Conservation (phyloP, 2,329 filamentous ascomycete genomes). For the Penicillium janthinellum region DNA sequence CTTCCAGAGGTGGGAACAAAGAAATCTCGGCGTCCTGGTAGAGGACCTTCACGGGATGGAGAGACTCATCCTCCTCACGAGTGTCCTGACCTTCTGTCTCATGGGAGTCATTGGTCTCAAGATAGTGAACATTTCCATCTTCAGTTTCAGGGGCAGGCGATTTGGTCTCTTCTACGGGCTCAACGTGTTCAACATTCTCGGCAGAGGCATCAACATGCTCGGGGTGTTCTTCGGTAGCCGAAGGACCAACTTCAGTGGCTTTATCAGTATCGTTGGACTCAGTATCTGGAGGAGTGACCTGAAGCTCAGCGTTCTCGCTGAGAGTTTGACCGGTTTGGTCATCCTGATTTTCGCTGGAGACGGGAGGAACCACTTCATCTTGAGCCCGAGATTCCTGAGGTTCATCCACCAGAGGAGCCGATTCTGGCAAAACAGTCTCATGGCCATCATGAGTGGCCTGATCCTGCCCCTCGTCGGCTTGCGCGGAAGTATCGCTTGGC, state of each 20-base stretch:
- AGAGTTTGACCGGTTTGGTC: background rate
- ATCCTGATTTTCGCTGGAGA: background rate
- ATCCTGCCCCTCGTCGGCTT: background rate
- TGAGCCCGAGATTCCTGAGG: background rate
- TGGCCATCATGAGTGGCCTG: constrained; percentile 9
- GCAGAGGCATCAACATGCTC: constrained; percentile 7
- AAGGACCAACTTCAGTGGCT: constrained; percentile 8
- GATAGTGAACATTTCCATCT: constrained; percentile 7
- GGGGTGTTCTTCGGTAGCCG: constrained; percentile 5
- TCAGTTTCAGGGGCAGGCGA: constrained; percentile 12
- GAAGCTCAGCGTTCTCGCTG: background rate
- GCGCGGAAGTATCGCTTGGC: background rate
- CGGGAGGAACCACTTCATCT: background rate
- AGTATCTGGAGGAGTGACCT: background rate
- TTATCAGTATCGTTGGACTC: constrained; percentile 26
- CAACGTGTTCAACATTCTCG: constrained; percentile 20
- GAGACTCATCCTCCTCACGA: constrained; percentile 12
- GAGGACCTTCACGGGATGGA: constrained; percentile 55
- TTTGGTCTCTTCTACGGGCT: constrained; percentile 13
- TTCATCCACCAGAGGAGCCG: background rate
- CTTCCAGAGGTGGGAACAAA: constrained; percentile 59
- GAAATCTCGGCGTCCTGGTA: constrained; percentile 60
- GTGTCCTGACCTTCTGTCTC: constrained; percentile 11
- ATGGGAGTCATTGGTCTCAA: constrained; percentile 7
- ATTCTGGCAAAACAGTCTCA: background rate